Percentiles rank a stretch among this genome's conserved stretches.
These are phyloP conservation scores for Medicago ruthenica DNA, from an alignment of 306 rosid species.

Conservation along the genomic window DNA sequence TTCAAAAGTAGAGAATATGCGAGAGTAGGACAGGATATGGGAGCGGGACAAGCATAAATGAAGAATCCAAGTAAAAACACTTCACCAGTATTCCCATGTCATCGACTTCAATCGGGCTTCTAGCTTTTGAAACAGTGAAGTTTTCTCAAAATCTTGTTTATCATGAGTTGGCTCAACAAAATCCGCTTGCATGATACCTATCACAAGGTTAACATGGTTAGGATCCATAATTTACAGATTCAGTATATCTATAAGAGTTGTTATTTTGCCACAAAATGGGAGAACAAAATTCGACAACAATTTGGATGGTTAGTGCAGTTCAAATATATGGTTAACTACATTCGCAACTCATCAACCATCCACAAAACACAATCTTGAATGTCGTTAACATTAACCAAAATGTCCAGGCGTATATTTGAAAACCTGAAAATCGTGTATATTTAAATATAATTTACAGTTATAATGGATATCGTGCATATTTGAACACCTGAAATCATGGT, in stretches of 20 bases:
- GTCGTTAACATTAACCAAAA: neutral
- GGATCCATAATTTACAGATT: slow-evolving; percentile 6
- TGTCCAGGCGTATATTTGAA: neutral
- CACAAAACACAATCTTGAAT: neutral
- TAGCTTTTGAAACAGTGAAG: slow-evolving; percentile 86
- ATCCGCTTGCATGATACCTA: slow-evolving; percentile 89
- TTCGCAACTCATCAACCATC: neutral
- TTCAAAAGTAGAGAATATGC: slow-evolving; percentile 18
- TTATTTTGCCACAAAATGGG: neutral
- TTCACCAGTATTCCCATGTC: slow-evolving; percentile 92
- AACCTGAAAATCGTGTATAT: neutral
- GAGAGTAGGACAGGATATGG: neutral
- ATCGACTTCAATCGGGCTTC: slow-evolving; percentile 82
- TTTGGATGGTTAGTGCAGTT: neutral
- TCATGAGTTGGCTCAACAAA: slow-evolving; percentile 88
- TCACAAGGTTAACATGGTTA: slow-evolving; percentile 40
- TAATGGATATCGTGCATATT: neutral
- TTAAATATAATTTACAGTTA: neutral
- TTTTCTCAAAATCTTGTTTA: slow-evolving; percentile 96
- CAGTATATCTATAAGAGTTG: slow-evolving; percentile 6
- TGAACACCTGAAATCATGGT: neutral
- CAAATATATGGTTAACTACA: neutral
- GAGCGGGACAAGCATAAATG: slow-evolving; percentile 16
- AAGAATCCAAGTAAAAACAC: slow-evolving; percentile 36
- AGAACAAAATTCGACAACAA: neutral